Percentiles rank a stretch among this genome's conserved stretches.
phyloP scores from a whole-genome alignment of 2,329 filamentous ascomycete genomes.

The Pseudogymnoascus pannorum region DNA sequence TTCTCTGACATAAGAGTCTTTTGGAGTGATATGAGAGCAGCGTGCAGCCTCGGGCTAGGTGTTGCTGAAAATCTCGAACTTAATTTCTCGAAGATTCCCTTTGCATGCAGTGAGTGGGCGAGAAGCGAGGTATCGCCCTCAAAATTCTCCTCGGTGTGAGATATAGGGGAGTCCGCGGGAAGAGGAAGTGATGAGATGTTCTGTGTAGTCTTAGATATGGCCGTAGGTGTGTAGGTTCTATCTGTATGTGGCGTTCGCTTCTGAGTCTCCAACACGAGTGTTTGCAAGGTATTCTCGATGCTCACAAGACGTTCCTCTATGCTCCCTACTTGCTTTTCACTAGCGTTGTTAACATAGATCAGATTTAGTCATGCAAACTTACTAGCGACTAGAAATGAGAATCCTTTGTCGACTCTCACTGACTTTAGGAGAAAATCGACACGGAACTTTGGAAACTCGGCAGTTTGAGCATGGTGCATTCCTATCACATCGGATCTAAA shows the following conservation, averaged over 20 bases:
- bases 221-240: not conserved
- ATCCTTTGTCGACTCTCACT: conserved; percentile 14
- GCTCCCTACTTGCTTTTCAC: conserved; percentile 16
- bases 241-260: not conserved
- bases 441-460: conserved; percentile 10
- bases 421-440: conserved; percentile 9
- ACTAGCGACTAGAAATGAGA: conserved; percentile 18
- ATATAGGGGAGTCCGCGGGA: not conserved
- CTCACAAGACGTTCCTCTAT: conserved; percentile 15
- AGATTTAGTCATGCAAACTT: not conserved
- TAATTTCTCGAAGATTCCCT: conserved; percentile 14
- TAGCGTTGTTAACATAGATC: not conserved
- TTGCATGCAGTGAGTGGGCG: conserved; percentile 16
- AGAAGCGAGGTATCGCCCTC: conserved; percentile 15
- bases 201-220: not conserved
- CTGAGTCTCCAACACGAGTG: conserved; percentile 9
- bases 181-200: not conserved
- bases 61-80: conserved; percentile 8
- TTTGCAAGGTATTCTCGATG: conserved; percentile 14
- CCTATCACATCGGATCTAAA: conserved; percentile 13
- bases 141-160: conserved; percentile 1
- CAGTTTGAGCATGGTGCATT: conserved; percentile 12
- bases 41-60: conserved; percentile 9
- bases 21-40: conserved; percentile 10
- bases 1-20: conserved; percentile 12